phyloP scores from a whole-genome alignment of 1,284 basidiomycete species.

The Apiotrichum akiyoshidainum region DNA sequence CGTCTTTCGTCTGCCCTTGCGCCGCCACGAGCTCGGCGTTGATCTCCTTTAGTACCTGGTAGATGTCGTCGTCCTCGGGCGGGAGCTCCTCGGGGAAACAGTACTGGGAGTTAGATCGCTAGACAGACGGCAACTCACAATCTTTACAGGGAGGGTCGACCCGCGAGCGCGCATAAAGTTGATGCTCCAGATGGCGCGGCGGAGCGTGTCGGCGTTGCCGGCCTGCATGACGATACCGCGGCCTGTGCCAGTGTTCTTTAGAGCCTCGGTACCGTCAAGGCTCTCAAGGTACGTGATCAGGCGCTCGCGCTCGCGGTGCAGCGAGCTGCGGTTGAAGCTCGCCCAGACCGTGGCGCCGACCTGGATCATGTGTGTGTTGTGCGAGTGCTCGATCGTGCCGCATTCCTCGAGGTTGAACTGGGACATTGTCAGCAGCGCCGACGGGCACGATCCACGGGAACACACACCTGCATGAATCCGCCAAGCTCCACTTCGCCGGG shows the following conservation, averaged over 20 bases:
- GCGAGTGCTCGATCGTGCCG: constrained; percentile 39
- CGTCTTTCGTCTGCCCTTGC: constrained; percentile 41
- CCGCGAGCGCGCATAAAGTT: constrained; percentile 47
- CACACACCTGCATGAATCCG: constrained; percentile 34
- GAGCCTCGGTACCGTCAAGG: constrained; percentile 24
- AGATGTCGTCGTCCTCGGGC: constrained; percentile 38
- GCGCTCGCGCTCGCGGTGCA: constrained; percentile 42
- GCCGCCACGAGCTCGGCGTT: constrained; percentile 49
- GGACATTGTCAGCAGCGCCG: not conserved
- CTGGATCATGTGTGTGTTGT: constrained; percentile 49
- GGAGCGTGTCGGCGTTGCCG: constrained; percentile 55
- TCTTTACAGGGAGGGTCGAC: constrained; percentile 48
- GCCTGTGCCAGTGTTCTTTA: constrained; percentile 32
- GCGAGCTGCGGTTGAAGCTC: constrained; percentile 38
- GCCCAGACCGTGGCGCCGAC: constrained; percentile 47
- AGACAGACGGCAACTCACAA: constrained; percentile 27
- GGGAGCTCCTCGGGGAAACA: constrained; percentile 53
- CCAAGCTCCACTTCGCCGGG: constrained; percentile 46
- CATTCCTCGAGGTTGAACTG: constrained; percentile 50
- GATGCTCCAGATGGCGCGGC: constrained; percentile 50
- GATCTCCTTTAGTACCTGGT: constrained; percentile 40
- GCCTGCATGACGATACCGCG: constrained; percentile 54
- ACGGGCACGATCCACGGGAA: not conserved
- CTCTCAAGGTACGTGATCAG: constrained; percentile 46
- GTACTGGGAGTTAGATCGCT: constrained; percentile 35